Base-by-base conservation (phyloP, 1,139 yeast species). In the Kodamaea derodonti region DNA sequence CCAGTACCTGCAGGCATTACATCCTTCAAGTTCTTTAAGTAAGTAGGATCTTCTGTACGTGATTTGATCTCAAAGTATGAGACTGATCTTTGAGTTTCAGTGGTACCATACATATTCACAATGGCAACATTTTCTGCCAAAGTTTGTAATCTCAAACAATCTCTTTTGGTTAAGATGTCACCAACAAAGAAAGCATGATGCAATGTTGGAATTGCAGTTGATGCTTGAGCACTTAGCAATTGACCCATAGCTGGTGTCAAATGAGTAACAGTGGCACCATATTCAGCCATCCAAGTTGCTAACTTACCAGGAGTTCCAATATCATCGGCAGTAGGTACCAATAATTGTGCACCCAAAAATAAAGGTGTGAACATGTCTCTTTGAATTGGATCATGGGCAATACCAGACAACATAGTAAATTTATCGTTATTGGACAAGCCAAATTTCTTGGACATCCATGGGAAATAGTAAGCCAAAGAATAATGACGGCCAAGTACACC, bases 161-260 rank as follows among this genome's bases (percentile, higher is more conserved):
- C 98, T 63, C 98, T 82, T 65, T 92, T 92, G 45, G 99, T 94
- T 45, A 94, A 70, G 46, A 94, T 85, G 61, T 94, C 99, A 51
- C 98, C 99, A 18, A 94, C 99, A 54, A 94, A 94, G 69, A 94
- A 94, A 1, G 98, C 98, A 57, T 90, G 97, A 52, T 87, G 96
- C 44, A 94, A 72, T 6, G 79, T 56, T 16, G 95, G 92, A 54
- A 94, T 84, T 38, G 84, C 81, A 4, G 95, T 81, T n/a, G 84
- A 71, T 16, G 98, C 98, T 62, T 92, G 97, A 2, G 98, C 97
- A 45, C 95, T 84, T 51, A 94, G 72, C 41, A 92, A 69, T 62
- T 92, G 99, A 42, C 99, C 99, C 98, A 94, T 92, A 3, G 98
- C 98, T 6, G 99, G 99, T 0, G 99, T 92, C 60, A 92, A 73